phyloP scores from a whole-genome alignment of 148 eudicot species.

The Spergularia bocconei region DNA sequence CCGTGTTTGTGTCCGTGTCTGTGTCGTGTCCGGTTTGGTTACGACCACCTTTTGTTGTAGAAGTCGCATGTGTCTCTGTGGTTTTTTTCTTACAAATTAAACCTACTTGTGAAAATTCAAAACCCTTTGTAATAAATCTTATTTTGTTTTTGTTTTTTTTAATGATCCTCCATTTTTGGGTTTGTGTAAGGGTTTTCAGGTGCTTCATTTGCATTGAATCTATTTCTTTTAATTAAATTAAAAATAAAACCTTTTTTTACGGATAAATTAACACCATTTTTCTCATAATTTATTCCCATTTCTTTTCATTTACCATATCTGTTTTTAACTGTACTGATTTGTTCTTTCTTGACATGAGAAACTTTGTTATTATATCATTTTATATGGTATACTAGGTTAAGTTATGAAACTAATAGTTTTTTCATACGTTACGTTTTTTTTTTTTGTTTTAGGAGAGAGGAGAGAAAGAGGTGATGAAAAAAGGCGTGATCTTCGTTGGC shows the following conservation, averaged over 20 bases:
- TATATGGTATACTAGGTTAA: neutral
- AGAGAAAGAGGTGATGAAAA: conserved; percentile 22
- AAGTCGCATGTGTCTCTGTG: neutral
- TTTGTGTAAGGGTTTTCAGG: no score
- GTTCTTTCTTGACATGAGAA: neutral
- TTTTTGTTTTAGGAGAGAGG: neutral
- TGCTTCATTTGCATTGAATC: no score
- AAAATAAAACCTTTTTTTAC: no score
- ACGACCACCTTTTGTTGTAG: no score
- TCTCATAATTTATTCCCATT: neutral
- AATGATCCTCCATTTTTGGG: no score
- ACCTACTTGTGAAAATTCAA: no score
- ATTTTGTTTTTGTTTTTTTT: neutral
- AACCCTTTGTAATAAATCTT: neutral
- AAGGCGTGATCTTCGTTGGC: conserved; percentile 34
- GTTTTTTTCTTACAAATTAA: neutral
- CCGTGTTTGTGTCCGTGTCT: neutral
- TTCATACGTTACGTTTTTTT: conserved; percentile 17
- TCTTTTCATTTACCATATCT: neutral
- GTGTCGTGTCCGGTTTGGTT: neutral
- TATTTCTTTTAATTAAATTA: no score
- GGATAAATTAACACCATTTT: no score
- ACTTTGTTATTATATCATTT: conserved; percentile 1
- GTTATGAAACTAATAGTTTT: neutral
- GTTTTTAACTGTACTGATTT: neutral